phyloP scores from a whole-genome alignment of 2,329 filamentous ascomycete species.

The Rugonectria rugulosa region DNA sequence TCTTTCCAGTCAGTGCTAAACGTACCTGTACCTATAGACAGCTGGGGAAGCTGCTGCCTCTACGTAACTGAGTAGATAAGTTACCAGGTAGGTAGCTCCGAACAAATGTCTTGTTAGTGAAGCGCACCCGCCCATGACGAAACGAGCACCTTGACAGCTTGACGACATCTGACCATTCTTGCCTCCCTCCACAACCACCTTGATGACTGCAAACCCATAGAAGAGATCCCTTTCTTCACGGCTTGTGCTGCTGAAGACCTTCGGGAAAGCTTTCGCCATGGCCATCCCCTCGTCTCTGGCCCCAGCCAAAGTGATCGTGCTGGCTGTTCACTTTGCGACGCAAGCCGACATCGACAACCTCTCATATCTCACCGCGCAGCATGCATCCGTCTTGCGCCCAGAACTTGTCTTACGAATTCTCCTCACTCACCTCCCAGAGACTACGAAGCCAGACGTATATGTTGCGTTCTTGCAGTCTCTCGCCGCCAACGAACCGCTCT shows the following conservation, averaged over 20 bases:
- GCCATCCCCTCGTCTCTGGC: conserved; percentile 54
- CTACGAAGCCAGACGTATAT: conserved; percentile 68
- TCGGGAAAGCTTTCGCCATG: conserved; percentile 28
- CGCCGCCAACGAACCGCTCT: conserved; percentile 54
- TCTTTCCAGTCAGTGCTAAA: not conserved
- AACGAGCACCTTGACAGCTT: not conserved
- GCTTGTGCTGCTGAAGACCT: too few relatives aligned
- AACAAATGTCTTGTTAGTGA: conserved; percentile 7
- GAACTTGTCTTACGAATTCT: conserved; percentile 76
- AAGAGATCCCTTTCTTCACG: too few relatives aligned
- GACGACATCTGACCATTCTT: not conserved
- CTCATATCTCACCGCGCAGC: conserved; percentile 63
- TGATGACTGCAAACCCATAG: not conserved
- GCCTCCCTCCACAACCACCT: not conserved
- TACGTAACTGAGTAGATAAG: too few relatives aligned
- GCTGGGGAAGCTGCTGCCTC: conserved; percentile 1
- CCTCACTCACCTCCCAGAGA: conserved; percentile 80
- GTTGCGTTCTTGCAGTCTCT: conserved; percentile 67
- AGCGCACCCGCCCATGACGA: conserved; percentile 5
- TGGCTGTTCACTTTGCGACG: conserved; percentile 74
- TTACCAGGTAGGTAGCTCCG: conserved; percentile 9
- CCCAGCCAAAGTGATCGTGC: conserved; percentile 73
- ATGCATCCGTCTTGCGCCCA: conserved; percentile 65
- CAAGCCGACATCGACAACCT: conserved; percentile 71
- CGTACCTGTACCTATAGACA: not conserved